A percentile compares a stretch with the other conserved stretches of the same genome.
Conservation (phyloP, 2,329 filamentous ascomycete species). For the Aspergillus candidus region DNA sequence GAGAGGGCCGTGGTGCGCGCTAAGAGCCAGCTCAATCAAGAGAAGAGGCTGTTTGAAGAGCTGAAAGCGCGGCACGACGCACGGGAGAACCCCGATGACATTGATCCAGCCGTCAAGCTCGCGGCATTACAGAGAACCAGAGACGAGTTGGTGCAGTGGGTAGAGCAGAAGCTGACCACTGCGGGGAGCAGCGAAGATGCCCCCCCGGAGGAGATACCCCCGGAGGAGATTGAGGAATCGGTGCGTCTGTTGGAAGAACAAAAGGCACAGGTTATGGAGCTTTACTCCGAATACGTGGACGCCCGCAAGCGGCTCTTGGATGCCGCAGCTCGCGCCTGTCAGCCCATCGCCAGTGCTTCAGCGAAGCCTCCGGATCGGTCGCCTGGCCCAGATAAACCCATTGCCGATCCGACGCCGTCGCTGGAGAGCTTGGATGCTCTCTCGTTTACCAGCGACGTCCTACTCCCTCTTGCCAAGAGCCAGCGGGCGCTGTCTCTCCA, state of each 20-base stretch:
- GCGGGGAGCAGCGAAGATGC: conserved; percentile 26
- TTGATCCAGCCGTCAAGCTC: conserved; percentile 18
- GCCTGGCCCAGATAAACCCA: conserved; percentile 9
- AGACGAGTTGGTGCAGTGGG: conserved; percentile 47
- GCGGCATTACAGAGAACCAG: conserved; percentile 41
- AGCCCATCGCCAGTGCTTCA: conserved; percentile 23
- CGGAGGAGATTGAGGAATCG: conserved; percentile 27
- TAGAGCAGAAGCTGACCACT: conserved; percentile 44
- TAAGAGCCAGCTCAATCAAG: conserved; percentile 30
- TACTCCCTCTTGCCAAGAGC: conserved; percentile 30
- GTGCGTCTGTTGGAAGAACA: conserved; percentile 25
- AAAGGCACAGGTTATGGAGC: conserved; percentile 28
- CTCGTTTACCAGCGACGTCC: conserved; percentile 26
- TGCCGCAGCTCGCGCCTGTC: conserved; percentile 30
- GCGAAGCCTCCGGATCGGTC: conserved; percentile 16
- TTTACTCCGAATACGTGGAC: conserved; percentile 33
- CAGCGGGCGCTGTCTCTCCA: conserved; percentile 34
- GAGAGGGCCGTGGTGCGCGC: conserved; percentile 36
- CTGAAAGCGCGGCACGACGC: conserved; percentile 22
- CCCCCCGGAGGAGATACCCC: conserved; percentile 20
- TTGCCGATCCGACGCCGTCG: conserved; percentile 12
- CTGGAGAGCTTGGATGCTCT: conserved; percentile 25
- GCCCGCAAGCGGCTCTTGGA: conserved; percentile 33
- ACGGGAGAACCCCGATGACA: conserved; percentile 2
- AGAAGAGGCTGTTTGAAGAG: conserved; percentile 31